A percentile compares a stretch with the other conserved stretches of the same genome.
Evolutionary conservation across 768 basidiomycete species (phyloP).

Genomic region (Collybia nuda): DNA sequence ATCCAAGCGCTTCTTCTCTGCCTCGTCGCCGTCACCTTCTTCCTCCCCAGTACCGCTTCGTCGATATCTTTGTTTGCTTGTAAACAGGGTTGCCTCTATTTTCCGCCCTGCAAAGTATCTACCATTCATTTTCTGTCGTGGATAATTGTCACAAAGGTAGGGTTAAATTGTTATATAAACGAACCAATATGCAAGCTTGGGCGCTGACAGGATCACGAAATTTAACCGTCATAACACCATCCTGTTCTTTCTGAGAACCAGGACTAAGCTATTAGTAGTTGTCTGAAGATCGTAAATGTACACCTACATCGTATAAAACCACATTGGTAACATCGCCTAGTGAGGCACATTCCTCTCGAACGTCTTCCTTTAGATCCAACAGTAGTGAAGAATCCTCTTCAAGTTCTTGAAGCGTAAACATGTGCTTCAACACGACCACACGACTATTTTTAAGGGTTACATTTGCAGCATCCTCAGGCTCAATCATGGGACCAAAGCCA

Average conservation of each 20-base stretch:
- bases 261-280: background rate
- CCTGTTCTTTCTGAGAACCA: conserved; percentile 72
- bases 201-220: conserved; percentile 93
- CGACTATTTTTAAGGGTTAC: conserved; percentile 57
- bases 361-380: conserved; percentile 94
- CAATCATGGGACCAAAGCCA: conserved; percentile 75
- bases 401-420: conserved; percentile 88
- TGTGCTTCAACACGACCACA: conserved; percentile 91
- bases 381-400: conserved; percentile 83
- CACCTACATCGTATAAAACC: conserved; percentile 87
- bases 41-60: conserved; percentile 73
- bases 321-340: conserved; percentile 96
- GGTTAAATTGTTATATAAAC: conserved; percentile 24
- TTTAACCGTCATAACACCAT: conserved; percentile 95
- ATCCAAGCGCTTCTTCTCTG: conserved; percentile 83
- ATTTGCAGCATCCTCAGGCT: conserved; percentile 50
- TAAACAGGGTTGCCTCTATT: conserved; percentile 79
- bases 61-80: conserved; percentile 79
- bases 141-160: background rate
- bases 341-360: conserved; percentile 87
- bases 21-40: conserved; percentile 66
- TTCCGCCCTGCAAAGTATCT: conserved; percentile 85
- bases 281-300: background rate
- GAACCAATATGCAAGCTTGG: conserved; percentile 84
- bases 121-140: conserved; percentile 85